Conservation (phyloP, 169 alveolate species). For the Plasmodium sp. region DNA sequence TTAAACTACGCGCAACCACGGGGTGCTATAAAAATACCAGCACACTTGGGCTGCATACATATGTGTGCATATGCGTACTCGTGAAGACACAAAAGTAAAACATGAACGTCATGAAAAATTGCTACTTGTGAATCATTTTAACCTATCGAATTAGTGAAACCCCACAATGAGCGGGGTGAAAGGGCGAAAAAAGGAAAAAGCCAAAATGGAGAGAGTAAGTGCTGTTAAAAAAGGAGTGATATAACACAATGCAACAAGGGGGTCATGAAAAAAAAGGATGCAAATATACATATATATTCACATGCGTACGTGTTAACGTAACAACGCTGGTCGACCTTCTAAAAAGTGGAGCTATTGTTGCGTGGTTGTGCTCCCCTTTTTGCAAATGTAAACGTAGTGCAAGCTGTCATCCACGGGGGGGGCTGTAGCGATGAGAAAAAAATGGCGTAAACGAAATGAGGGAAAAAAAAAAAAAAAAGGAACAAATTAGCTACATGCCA, state of each 20-base stretch:
- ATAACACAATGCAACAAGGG: neutral
- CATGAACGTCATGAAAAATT: neutral
- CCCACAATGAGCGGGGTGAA: neutral
- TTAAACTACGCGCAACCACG: neutral
- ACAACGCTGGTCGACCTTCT: neutral
- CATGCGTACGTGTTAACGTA: neutral
- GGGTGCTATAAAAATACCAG: neutral
- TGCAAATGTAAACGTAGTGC: conserved; percentile 70
- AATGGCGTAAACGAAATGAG: neutral
- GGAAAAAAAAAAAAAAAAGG: conserved; percentile 8
- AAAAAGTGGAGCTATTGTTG: conserved; percentile 6
- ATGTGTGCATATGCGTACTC: neutral
- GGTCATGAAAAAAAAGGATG: neutral
- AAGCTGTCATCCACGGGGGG: conserved; percentile 70
- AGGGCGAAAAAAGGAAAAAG: neutral
- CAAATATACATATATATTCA: neutral
- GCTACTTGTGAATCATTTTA: neutral
- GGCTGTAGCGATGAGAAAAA: conserved; percentile 13
- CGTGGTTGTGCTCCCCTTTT: conserved; percentile 14
- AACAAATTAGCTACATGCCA: neutral
- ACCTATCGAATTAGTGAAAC: neutral
- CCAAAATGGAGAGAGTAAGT: neutral
- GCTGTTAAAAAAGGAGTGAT: neutral
- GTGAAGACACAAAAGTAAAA: neutral
- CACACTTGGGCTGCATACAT: neutral